Percentiles rank a stretch among this genome's conserved stretches.
phyloP scores from a whole-genome alignment of 1,284 basidiomycete genomes.

The Boletellus deceptivus region DNA sequence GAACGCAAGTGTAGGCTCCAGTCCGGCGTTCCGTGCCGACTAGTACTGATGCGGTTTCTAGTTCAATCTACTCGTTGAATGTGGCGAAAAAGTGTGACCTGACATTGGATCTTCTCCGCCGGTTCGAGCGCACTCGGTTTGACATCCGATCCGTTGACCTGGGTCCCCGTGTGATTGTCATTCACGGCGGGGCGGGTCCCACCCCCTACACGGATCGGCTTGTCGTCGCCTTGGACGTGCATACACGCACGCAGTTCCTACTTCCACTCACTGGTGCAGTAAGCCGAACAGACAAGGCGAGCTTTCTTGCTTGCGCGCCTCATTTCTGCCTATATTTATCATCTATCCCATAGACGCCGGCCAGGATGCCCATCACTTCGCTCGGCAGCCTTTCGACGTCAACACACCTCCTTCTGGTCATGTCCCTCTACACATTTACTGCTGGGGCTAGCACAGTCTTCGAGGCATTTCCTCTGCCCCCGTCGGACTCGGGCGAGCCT shows the following conservation, averaged over 20 bases:
- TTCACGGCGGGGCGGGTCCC: not conserved
- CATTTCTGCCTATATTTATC: not conserved
- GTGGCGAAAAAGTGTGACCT: constrained; percentile 2
- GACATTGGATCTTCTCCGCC: constrained; percentile 12
- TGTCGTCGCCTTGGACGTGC: constrained; percentile 20
- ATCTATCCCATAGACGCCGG: not conserved
- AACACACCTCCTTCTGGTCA: constrained; percentile 17
- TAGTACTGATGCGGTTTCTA: not conserved
- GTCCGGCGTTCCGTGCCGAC: not conserved
- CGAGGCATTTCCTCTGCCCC: constrained; percentile 15
- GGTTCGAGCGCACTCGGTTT: constrained; percentile 7
- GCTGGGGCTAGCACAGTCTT: constrained; percentile 11
- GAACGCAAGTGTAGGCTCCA: constrained; percentile 3
- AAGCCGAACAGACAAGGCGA: constrained; percentile 2
- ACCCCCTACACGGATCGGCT: not conserved
- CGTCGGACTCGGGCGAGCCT: not conserved
- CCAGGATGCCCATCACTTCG: not conserved
- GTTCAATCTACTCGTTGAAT: constrained; percentile 15
- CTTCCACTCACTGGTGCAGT: not conserved
- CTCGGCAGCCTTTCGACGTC: constrained; percentile 17
- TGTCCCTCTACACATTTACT: constrained; percentile 1
- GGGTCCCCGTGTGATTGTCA: constrained; percentile 15
- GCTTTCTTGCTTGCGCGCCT: not conserved
- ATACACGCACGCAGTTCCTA: constrained; percentile 1
- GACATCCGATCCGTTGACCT: constrained; percentile 7